These are phyloP conservation scores for Clitoria ternatea DNA, from an alignment of 306 rosid genomes.

Conservation along the genomic window DNA sequence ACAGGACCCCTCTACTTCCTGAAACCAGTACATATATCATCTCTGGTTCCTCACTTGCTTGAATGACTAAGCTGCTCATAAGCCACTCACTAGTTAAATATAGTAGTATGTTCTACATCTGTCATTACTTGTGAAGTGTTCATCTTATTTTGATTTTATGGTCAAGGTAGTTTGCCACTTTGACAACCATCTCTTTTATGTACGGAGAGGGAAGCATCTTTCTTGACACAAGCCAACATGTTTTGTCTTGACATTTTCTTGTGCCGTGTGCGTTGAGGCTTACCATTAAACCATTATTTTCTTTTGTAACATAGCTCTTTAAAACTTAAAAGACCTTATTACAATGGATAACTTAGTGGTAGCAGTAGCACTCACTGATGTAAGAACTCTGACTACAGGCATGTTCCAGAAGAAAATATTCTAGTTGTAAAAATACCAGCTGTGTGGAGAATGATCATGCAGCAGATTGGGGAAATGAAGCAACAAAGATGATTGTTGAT, in stretches of 20 bases:
- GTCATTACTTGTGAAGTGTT: not conserved
- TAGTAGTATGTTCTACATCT: not conserved
- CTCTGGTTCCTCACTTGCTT: not conserved
- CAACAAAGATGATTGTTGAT: conserved; percentile 41
- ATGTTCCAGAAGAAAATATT: conserved; percentile 34
- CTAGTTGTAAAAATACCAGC: conserved; percentile 42
- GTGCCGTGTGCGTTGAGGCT: too few relatives aligned
- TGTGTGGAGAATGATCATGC: conserved; percentile 31
- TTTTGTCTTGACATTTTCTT: not conserved
- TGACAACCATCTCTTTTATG: not conserved
- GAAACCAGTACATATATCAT: not conserved
- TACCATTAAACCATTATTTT: too few relatives aligned
- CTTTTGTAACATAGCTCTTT: not conserved
- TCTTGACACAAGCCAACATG: not conserved
- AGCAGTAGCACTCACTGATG: too few relatives aligned
- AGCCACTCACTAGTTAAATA: not conserved
- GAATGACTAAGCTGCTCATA: not conserved
- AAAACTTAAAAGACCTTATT: not conserved
- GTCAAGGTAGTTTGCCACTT: not conserved
- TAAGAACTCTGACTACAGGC: conserved; percentile 26
- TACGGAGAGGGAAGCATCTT: not conserved
- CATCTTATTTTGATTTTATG: not conserved
- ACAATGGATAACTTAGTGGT: not conserved
- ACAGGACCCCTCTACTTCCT: not conserved
- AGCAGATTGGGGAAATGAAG: conserved; percentile 34